These are phyloP conservation scores for Stemphylium beticola DNA, from an alignment of 2,329 filamentous ascomycete species.

Conservation along the genomic window DNA sequence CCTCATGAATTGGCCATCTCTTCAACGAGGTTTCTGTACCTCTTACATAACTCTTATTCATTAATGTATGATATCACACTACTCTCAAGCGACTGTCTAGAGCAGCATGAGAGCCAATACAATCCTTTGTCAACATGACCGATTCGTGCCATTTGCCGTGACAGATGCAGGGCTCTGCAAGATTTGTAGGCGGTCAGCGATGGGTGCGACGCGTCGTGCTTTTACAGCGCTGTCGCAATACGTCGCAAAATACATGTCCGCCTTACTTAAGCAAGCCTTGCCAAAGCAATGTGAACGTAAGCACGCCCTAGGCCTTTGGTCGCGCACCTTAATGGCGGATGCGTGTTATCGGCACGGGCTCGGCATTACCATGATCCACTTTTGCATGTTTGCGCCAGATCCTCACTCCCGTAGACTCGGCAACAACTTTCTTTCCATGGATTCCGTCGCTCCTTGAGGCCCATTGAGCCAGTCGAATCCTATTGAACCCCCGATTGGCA, in stretches of 20 bases:
- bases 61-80: slow-evolving; percentile 50
- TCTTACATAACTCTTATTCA: slow-evolving; percentile 51
- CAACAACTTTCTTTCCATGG: slow-evolving; percentile 21
- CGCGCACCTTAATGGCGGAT: slow-evolving; percentile 25
- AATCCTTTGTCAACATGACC: slow-evolving; percentile 27
- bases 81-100: slow-evolving; percentile 35
- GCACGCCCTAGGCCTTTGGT: background rate
- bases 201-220: background rate
- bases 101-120: slow-evolving; percentile 47
- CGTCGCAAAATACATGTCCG: background rate
- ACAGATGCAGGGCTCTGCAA: background rate
- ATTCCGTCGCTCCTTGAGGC: slow-evolving; percentile 28
- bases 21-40: slow-evolving; percentile 44
- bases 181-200: background rate
- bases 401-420: slow-evolving; percentile 16
- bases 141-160: background rate
- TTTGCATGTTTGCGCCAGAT: slow-evolving; percentile 14
- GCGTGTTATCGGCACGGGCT: slow-evolving; percentile 23
- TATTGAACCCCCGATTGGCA: slow-evolving; percentile 1
- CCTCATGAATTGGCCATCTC: slow-evolving; percentile 30
- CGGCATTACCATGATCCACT: slow-evolving; percentile 29
- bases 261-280: background rate
- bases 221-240: background rate
- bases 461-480: slow-evolving; percentile 6
- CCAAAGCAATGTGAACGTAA: background rate